Evolutionary conservation across 768 basidiomycete species (phyloP), one percentile per base, ranked within the genome.

Genomic region (Russula griseocarnosa): DNA sequence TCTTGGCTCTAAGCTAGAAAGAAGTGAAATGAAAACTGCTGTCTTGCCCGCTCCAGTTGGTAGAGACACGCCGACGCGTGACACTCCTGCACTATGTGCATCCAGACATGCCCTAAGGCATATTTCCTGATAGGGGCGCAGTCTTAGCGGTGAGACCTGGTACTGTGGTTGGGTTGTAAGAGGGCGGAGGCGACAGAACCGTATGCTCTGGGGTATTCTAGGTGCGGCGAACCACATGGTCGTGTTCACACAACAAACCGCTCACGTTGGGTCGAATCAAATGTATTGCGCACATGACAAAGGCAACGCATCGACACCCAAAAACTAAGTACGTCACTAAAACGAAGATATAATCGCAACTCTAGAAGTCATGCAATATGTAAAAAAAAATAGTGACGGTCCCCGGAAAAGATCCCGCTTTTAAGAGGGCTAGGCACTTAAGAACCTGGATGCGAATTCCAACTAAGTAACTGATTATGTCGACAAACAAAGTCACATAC

Each of bases 1-100:
- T 38, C 55, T 67, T 5, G 84, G 71, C 8, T 73, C 63, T 34
- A 96, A 79, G 7, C 84, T 82, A 10, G 86, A 84, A 22, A 96
- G 79, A 24, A 98, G 83, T 3, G 85, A 83, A 42, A 94, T 85
- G 75, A 98, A 98, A 58, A 97, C 88, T 0, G 92, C 90, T 0
- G 95, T 98, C 75, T 98, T 98, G 58, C 83, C 83, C 34, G 90
- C 83, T 28, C 92, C 93, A 36, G 92, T 92, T 49, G 93, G 92
- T 6, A 92, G 76, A 8, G 90, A 92, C 24, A 93, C 88, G 18
- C 91, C 92, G 20, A 94, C 86, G 32, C 92, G 85, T 8, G 86
- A 82, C 51, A 75, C 75, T n/a, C 93, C 92, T 30, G 78, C 73
- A 24, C 76, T 71, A 18, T 96, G 77, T 9, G 94, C 90, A 22